A percentile compares a stretch with the other conserved stretches of the same genome.
These are phyloP conservation scores for Penicillium lividum DNA, from an alignment of 495 filamentous ascomycete species.

Conservation along the genomic window DNA sequence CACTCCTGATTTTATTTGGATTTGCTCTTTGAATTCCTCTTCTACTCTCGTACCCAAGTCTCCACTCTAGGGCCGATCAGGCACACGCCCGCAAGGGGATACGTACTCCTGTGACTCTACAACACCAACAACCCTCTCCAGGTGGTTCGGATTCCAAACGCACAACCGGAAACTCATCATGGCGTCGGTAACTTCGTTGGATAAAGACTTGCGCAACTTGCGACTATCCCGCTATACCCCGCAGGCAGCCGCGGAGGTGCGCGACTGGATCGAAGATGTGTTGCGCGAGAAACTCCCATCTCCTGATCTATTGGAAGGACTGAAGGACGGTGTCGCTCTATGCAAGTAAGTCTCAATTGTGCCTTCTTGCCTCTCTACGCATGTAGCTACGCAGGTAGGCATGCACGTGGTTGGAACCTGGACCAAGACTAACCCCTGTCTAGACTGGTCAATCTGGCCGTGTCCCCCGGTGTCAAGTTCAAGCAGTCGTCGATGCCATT, in stretches of 20 bases:
- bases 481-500: conserved; percentile 93
- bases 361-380: background rate
- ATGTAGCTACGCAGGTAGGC: background rate
- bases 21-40: background rate
- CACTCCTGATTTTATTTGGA: conserved; percentile 1
- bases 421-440: conserved; percentile 18
- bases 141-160: background rate
- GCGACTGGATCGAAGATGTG: conserved; percentile 82
- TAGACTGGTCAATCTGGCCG: conserved; percentile 81
- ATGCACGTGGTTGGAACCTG: conserved; percentile 7
- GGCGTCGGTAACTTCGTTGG: conserved; percentile 92
- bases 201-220: conserved; percentile 92
- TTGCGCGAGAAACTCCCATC: conserved; percentile 70
- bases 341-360: conserved; percentile 69
- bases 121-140: background rate
- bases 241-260: conserved; percentile 82
- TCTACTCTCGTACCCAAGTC: conserved; percentile 25
- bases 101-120: conserved; percentile 10
- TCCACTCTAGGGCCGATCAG: conserved; percentile 28
- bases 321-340: conserved; percentile 87
- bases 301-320: conserved; percentile 75
- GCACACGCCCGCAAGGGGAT: conserved; percentile 28
- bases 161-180: conserved; percentile 47
- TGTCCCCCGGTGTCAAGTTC: conserved; percentile 74
- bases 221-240: conserved; percentile 94